A percentile compares a stretch with the other conserved stretches of the same genome.
Conservation (phyloP, 2,329 filamentous ascomycete species). For the Ophiostoma himal-ulmi region DNA sequence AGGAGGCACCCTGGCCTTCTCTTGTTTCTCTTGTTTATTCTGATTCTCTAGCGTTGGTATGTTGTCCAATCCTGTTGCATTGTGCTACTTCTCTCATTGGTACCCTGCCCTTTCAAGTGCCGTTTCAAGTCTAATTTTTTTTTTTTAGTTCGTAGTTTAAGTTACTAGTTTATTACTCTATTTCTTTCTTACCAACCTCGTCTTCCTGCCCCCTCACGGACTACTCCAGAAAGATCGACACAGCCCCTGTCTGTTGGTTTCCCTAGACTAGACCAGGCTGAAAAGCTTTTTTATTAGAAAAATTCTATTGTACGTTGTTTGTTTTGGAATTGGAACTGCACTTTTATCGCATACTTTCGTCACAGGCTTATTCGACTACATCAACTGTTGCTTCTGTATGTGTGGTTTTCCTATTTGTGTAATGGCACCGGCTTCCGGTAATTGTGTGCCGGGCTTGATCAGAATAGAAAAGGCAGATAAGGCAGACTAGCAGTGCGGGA, state of each 20-base stretch:
- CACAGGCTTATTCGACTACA: neutral
- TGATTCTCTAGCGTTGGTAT: neutral
- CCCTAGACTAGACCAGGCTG: neutral
- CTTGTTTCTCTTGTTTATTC: neutral
- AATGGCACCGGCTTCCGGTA: constrained; percentile 4
- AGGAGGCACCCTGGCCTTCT: neutral
- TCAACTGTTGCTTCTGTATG: too few species aligned
- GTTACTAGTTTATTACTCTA: neutral
- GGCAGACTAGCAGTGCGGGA: neutral
- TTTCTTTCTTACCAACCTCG: neutral
- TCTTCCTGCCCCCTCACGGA: neutral
- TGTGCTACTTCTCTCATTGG: neutral
- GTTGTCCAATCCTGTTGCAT: constrained; percentile 3
- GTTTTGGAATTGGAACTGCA: neutral
- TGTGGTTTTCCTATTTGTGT: neutral
- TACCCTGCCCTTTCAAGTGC: neutral
- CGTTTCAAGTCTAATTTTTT: neutral
- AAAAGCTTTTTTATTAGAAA: neutral
- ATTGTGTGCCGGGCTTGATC: neutral
- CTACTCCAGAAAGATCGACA: constrained; percentile 5
- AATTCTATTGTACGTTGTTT: neutral
- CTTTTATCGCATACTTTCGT: neutral
- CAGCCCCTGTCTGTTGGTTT: constrained; percentile 5
- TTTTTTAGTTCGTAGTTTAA: neutral
- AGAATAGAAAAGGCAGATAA: neutral